Conservation (phyloP, 805 yeast genomes). For the Sugiyamaella floridensis region DNA sequence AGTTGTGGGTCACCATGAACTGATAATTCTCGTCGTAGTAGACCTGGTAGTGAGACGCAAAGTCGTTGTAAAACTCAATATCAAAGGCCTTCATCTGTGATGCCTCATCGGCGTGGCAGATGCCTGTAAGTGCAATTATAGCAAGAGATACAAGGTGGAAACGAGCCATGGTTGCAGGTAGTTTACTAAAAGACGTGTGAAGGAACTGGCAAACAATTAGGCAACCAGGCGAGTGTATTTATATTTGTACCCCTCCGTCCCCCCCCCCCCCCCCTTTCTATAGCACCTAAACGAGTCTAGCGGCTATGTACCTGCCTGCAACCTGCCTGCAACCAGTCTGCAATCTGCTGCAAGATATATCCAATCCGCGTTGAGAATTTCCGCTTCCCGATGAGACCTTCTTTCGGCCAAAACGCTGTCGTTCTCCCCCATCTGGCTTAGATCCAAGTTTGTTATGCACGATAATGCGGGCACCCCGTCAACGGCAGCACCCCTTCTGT, state of each 20-base stretch:
- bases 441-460: no score
- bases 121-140: neutral
- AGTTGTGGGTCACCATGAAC: slow-evolving; percentile 12
- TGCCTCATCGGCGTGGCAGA: neutral
- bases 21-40: slow-evolving; percentile 7
- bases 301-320: neutral
- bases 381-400: no score
- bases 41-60: neutral
- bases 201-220: neutral
- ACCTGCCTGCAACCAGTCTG: no score
- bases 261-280: neutral
- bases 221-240: neutral
- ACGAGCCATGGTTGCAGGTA: neutral
- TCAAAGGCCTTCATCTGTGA: neutral
- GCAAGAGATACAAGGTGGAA: neutral
- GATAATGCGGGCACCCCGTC: no score
- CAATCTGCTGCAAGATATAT: no score
- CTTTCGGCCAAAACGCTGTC: no score
- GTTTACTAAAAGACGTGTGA: neutral
- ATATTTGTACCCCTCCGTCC: no score
- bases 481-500: no score
- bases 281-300: neutral
- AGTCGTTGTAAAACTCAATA: slow-evolving; percentile 8
- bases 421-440: no score
- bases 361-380: no score